phyloP scores from a whole-genome alignment of 1,284 basidiomycete genomes.

The Polyporus tsugae region DNA sequence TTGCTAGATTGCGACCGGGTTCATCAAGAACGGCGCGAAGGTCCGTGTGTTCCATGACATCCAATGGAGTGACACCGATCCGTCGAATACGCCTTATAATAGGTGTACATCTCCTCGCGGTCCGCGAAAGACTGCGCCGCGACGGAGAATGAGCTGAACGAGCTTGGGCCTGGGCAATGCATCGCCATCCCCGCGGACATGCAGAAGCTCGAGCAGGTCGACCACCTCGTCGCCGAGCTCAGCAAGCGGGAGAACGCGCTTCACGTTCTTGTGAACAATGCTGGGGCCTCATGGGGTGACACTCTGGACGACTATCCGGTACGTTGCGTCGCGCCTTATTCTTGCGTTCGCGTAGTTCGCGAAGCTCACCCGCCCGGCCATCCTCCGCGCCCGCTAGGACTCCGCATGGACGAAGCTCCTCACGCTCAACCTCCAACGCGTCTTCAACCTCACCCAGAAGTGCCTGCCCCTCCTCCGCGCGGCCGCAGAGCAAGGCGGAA shows the following conservation, averaged over 20 bases:
- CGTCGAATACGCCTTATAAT: neutral
- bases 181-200: slow-evolving; percentile 68
- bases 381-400: slow-evolving; percentile 45
- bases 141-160: slow-evolving; percentile 64
- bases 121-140: slow-evolving; percentile 62
- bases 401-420: slow-evolving; percentile 66
- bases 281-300: slow-evolving; percentile 72
- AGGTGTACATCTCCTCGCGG: slow-evolving; percentile 69
- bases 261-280: slow-evolving; percentile 75
- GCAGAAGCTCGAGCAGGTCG: slow-evolving; percentile 65
- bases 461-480: slow-evolving; percentile 67
- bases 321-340: slow-evolving; percentile 20
- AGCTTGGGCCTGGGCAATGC: slow-evolving; percentile 64
- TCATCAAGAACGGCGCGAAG: slow-evolving; percentile 71
- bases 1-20: slow-evolving; percentile 71
- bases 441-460: slow-evolving; percentile 76
- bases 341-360: neutral
- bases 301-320: slow-evolving; percentile 64
- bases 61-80: too few species aligned
- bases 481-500: slow-evolving; percentile 56
- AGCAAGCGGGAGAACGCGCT: slow-evolving; percentile 59
- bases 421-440: slow-evolving; percentile 72
- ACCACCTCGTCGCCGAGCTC: slow-evolving; percentile 61
- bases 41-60: too few species aligned
- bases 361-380: neutral